phyloP scores from a whole-genome alignment of 257 asterid species.

The Catharanthus roseus region DNA sequence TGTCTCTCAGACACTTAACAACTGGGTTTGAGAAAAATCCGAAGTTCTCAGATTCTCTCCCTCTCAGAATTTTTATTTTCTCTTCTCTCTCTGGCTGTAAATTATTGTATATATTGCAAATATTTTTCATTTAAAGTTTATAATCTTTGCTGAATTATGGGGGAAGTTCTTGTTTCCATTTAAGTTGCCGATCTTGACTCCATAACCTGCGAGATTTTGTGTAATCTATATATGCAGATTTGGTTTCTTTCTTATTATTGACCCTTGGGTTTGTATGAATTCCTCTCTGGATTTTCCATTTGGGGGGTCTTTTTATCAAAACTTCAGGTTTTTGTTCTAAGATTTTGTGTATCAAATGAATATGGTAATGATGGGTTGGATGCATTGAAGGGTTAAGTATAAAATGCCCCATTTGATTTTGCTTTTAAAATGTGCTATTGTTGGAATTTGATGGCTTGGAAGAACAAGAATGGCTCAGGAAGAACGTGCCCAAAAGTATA shows the following conservation, averaged over 20 bases:
- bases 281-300: conserved; percentile 18
- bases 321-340: conserved; percentile 28
- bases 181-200: conserved; percentile 28
- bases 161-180: conserved; percentile 30
- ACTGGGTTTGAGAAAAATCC: conserved; percentile 50
- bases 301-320: conserved; percentile 9
- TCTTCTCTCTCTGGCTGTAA: conserved; percentile 5
- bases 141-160: conserved; percentile 42
- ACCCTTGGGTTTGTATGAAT: conserved; percentile 12
- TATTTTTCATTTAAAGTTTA: conserved; percentile 15
- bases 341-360: conserved; percentile 39
- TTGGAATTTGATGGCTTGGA: conserved; percentile 48
- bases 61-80: neutral
- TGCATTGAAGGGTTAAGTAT: conserved; percentile 19
- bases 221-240: conserved; percentile 29
- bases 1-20: conserved; percentile 45
- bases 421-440: conserved; percentile 32
- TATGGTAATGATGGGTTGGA: conserved; percentile 37
- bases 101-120: conserved; percentile 5
- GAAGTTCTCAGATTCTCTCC: conserved; percentile 38
- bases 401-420: conserved; percentile 19
- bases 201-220: conserved; percentile 33
- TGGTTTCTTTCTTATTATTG: conserved; percentile 9
- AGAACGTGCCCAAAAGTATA: conserved; percentile 34
- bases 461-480: conserved; percentile 50